Conservation (phyloP, 1,284 basidiomycete species). For the Ustilago trichophora region DNA sequence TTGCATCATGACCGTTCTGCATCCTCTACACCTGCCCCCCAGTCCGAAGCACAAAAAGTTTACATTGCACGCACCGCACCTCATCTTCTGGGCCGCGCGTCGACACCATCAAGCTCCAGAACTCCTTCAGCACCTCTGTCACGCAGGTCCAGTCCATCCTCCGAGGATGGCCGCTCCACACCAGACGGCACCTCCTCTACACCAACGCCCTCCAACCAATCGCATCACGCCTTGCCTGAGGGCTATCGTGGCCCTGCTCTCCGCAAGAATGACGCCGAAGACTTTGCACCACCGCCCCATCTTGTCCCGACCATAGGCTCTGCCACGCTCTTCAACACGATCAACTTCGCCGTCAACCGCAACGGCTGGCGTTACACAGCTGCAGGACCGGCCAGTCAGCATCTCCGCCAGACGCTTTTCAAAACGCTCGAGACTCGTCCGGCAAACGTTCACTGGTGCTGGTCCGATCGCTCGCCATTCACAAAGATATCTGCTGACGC, state of each 20-base stretch:
- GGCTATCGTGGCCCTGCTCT: slow-evolving; percentile 56
- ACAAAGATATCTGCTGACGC: slow-evolving; percentile 84
- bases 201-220: slow-evolving; percentile 16
- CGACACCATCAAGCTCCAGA: slow-evolving; percentile 17
- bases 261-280: slow-evolving; percentile 49
- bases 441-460: slow-evolving; percentile 60
- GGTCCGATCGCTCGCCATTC: slow-evolving; percentile 75
- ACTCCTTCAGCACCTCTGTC: slow-evolving; percentile 32
- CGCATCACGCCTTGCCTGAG: slow-evolving; percentile 45
- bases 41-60: slow-evolving; percentile 28
- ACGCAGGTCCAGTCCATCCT: slow-evolving; percentile 30
- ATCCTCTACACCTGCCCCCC: slow-evolving; percentile 27
- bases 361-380: slow-evolving; percentile 61
- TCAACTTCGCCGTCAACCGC: slow-evolving; percentile 59
- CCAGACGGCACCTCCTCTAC: slow-evolving; percentile 17
- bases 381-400: slow-evolving; percentile 55
- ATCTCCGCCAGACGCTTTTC: slow-evolving; percentile 55
- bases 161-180: slow-evolving; percentile 32
- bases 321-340: slow-evolving; percentile 31
- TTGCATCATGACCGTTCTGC: slow-evolving; percentile 12
- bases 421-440: slow-evolving; percentile 55
- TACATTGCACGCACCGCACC: slow-evolving; percentile 55
- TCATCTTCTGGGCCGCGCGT: slow-evolving; percentile 38
- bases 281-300: slow-evolving; percentile 46
- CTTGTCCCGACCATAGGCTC: slow-evolving; percentile 33